Conservation (phyloP, 352 stramenopile species). For the Globisporangium rhizosaccharum region DNA sequence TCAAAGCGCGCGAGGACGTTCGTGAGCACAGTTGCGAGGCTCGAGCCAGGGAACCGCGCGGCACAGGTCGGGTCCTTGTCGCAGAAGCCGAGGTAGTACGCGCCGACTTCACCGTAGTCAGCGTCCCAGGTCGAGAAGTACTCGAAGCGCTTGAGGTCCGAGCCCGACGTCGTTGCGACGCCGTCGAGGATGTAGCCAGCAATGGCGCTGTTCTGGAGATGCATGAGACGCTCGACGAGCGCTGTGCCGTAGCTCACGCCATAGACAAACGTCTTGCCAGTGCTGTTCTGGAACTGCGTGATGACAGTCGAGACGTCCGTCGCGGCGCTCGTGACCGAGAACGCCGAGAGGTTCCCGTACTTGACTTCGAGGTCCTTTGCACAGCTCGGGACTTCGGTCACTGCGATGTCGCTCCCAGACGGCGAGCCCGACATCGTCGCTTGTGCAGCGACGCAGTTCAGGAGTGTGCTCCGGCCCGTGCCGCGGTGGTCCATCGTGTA, state of each 20-base stretch:
- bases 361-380: conserved; percentile 28
- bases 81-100: conserved; percentile 24
- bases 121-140: conserved; percentile 35
- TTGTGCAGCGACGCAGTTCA: conserved; percentile 39
- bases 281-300: neutral
- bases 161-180: conserved; percentile 30
- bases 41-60: conserved; percentile 12
- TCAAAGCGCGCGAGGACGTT: neutral
- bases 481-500: conserved; percentile 58
- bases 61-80: conserved; percentile 14
- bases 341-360: conserved; percentile 34
- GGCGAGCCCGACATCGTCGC: conserved; percentile 28
- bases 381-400: conserved; percentile 25
- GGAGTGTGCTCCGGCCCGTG: conserved; percentile 31
- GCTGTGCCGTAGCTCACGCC: conserved; percentile 38
- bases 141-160: conserved; percentile 18
- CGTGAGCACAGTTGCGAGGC: conserved; percentile 10
- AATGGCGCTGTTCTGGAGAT: conserved; percentile 29
- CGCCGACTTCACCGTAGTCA: conserved; percentile 30
- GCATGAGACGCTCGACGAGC: conserved; percentile 41
- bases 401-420: conserved; percentile 13
- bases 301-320: conserved; percentile 34
- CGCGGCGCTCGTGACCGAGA: conserved; percentile 40
- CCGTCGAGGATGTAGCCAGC: conserved; percentile 47
- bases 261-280: neutral